Conservation (phyloP, 2,329 filamentous ascomycete genomes). For the Magnaporthiopsis incrustans region DNA sequence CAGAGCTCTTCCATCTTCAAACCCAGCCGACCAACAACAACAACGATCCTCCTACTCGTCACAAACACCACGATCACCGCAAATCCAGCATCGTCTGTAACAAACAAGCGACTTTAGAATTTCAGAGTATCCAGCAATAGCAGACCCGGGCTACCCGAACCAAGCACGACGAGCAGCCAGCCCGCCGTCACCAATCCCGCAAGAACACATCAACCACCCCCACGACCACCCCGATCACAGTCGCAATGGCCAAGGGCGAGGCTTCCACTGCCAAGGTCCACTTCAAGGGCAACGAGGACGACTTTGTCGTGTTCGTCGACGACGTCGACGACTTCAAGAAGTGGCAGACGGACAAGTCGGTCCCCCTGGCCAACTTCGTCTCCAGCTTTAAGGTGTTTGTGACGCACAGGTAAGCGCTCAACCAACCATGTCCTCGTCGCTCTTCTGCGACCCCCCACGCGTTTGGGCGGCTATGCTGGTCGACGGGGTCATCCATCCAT, state of each 20-base stretch:
- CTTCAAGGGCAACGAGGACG: constrained; percentile 61
- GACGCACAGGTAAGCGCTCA: constrained; percentile 70
- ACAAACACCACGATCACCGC: background rate
- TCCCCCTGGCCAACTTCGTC: constrained; percentile 8
- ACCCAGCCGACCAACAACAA: background rate
- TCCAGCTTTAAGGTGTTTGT: constrained; percentile 76
- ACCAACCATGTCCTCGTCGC: constrained; percentile 14
- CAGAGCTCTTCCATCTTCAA: background rate
- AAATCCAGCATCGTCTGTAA: background rate
- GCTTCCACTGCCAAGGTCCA: constrained; percentile 67
- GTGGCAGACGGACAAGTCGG: constrained; percentile 51
- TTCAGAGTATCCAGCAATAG: background rate
- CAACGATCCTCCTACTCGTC: background rate
- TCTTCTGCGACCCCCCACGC: background rate
- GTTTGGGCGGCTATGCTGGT: background rate
- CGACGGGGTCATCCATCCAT: background rate
- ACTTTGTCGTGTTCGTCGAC: constrained; percentile 54
- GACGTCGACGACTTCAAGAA: constrained; percentile 59
- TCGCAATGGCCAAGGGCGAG: constrained; percentile 65
- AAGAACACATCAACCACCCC: constrained; percentile 7
- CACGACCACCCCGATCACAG: constrained; percentile 9
- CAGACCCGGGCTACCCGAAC: background rate
- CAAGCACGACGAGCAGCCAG: background rate
- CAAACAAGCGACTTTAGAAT: background rate
- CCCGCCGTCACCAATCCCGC: background rate